These are phyloP conservation scores for Hypomontagnella monticulosa DNA, from an alignment of 495 filamentous ascomycete genomes.

Conservation along the genomic window DNA sequence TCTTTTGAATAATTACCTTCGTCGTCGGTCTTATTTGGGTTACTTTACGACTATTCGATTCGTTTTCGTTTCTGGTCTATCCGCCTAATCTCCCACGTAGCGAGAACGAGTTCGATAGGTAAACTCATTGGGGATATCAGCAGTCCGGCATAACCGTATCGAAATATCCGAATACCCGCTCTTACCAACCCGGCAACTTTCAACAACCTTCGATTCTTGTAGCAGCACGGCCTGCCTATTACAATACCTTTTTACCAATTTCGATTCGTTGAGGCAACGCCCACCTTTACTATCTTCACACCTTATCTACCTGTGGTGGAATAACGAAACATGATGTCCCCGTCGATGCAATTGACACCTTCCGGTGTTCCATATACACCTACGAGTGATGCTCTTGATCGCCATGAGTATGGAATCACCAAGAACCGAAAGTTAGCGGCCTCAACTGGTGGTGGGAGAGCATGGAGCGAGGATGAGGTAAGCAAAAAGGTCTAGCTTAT, in stretches of 20 bases:
- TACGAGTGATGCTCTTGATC: constrained; percentile 59
- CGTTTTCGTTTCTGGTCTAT: constrained; percentile 42
- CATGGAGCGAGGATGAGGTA: constrained; percentile 84
- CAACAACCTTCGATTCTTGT: constrained; percentile 41
- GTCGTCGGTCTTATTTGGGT: constrained; percentile 57
- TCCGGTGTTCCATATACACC: constrained; percentile 52
- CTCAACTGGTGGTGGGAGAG: constrained; percentile 75
- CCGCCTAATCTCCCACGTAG: constrained; percentile 20
- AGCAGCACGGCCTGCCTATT: constrained; percentile 45
- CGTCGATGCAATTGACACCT: constrained; percentile 58
- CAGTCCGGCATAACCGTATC: constrained; percentile 16
- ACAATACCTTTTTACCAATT: constrained; percentile 28
- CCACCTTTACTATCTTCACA: constrained; percentile 13
- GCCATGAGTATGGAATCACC: constrained; percentile 63
- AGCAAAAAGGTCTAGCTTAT: constrained; percentile 31
- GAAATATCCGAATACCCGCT: constrained; percentile 17
- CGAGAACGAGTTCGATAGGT: constrained; percentile 24
- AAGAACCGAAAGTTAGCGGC: constrained; percentile 68
- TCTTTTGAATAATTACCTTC: constrained; percentile 61
- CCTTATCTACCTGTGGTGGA: constrained; percentile 13
- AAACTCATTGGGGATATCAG: constrained; percentile 23
- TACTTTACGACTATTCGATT: constrained; percentile 47
- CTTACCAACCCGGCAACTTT: constrained; percentile 31
- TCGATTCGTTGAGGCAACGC: constrained; percentile 38
- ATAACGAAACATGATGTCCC: constrained; percentile 50